These are phyloP conservation scores for Polyporus arcularius DNA, from an alignment of 768 basidiomycete genomes.

Conservation along the genomic window DNA sequence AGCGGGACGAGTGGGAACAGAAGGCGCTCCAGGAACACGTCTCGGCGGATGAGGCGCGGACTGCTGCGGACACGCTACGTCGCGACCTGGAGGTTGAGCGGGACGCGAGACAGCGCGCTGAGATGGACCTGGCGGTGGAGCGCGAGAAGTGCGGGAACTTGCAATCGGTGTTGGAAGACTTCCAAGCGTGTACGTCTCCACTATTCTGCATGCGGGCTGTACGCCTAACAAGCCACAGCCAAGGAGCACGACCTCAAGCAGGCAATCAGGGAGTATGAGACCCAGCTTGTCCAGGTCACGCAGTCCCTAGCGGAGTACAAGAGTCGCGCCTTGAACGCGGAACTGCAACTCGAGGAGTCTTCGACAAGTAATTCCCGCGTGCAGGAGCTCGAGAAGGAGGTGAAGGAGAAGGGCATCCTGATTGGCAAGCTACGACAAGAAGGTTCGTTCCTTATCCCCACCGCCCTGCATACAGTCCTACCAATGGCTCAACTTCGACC, in stretches of 20 bases:
- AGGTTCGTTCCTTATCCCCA: slow-evolving; percentile 47
- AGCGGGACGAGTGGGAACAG: slow-evolving; percentile 74
- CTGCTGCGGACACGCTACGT: slow-evolving; percentile 54
- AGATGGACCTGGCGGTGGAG: slow-evolving; percentile 62
- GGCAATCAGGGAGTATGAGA: slow-evolving; percentile 81
- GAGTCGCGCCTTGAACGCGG: slow-evolving; percentile 82
- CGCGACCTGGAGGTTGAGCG: slow-evolving; percentile 69
- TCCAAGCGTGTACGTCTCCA: slow-evolving; percentile 70
- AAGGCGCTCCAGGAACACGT: slow-evolving; percentile 67
- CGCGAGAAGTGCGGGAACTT: slow-evolving; percentile 78
- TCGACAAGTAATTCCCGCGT: slow-evolving; percentile 65
- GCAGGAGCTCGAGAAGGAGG: slow-evolving; percentile 79
- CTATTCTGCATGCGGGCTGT: not conserved
- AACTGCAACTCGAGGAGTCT: slow-evolving; percentile 80
- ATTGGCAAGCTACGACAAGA: slow-evolving; percentile 97
- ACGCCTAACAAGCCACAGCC: slow-evolving; percentile 44
- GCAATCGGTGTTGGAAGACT: slow-evolving; percentile 93
- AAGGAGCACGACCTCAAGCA: slow-evolving; percentile 90
- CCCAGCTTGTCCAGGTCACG: slow-evolving; percentile 67
- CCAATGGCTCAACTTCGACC: slow-evolving; percentile 1
- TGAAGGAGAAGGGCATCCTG: slow-evolving; percentile 93
- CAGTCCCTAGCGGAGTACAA: slow-evolving; percentile 89
- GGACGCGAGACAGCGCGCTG: slow-evolving; percentile 57
- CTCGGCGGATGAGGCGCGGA: slow-evolving; percentile 66
- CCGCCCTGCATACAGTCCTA: not conserved